phyloP scores from a whole-genome alignment of 768 basidiomycete genomes.

The Lentinus brumalis region DNA sequence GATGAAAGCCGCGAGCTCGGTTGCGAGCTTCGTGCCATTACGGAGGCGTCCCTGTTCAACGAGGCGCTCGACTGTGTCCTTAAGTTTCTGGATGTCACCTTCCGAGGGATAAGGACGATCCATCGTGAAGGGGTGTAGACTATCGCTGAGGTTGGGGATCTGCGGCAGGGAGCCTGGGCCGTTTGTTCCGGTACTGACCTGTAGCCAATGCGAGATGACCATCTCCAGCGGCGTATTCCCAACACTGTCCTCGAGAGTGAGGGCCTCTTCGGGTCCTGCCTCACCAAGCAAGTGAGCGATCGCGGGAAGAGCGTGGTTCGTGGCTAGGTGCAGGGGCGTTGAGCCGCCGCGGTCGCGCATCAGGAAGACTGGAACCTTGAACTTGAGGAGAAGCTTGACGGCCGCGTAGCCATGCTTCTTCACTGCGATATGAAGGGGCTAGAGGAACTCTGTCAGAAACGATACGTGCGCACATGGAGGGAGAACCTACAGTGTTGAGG shows the following conservation, averaged over 20 bases:
- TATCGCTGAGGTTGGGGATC: not conserved
- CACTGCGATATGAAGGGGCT: constrained; percentile 61
- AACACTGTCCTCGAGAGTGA: constrained; percentile 49
- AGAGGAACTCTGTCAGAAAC: not conserved
- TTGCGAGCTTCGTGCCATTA: constrained; percentile 24
- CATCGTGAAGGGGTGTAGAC: not conserved
- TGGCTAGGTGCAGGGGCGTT: constrained; percentile 55
- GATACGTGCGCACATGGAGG: not conserved
- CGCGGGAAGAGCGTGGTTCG: constrained; percentile 34
- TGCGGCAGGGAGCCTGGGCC: not conserved
- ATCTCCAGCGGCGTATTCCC: constrained; percentile 34
- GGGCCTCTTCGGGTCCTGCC: constrained; percentile 38
- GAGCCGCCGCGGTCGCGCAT: constrained; percentile 50
- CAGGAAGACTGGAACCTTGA: constrained; percentile 35
- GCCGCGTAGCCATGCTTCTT: constrained; percentile 33
- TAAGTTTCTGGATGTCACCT: constrained; percentile 16
- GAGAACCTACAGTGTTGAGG: constrained; percentile 46
- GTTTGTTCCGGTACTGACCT: not conserved
- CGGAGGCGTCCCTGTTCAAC: constrained; percentile 17
- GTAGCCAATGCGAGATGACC: constrained; percentile 22
- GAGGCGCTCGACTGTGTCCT: constrained; percentile 16
- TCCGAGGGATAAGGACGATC: constrained; percentile 1
- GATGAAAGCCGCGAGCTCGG: constrained; percentile 19
- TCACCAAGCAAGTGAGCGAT: constrained; percentile 44
- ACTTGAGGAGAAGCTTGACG: constrained; percentile 37